Percentiles rank a stretch among this genome's conserved stretches.
phyloP scores from a whole-genome alignment of 2,329 filamentous ascomycete genomes.

The Daldinia eschscholtzii region DNA sequence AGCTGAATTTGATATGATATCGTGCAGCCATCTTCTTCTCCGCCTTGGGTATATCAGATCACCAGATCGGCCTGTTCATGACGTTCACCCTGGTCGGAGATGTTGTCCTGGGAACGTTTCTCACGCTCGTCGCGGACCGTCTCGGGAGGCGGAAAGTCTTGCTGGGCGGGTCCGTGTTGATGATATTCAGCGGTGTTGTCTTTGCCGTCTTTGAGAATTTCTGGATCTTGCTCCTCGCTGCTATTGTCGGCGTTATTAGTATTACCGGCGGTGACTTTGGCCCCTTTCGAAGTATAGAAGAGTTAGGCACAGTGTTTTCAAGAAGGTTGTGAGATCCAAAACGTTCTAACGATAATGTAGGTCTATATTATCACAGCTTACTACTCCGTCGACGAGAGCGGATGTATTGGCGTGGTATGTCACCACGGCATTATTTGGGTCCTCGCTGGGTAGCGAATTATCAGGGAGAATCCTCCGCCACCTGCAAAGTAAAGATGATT shows the following conservation, averaged over 20 bases:
- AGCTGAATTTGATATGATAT: conserved; percentile 4
- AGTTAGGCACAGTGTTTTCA: conserved; percentile 52
- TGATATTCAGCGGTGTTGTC: conserved; percentile 67
- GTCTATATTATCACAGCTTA: conserved; percentile 72
- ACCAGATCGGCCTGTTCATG: conserved; percentile 74
- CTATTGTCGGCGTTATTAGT: conserved; percentile 72
- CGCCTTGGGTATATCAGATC: conserved; percentile 66
- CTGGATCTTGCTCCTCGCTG: conserved; percentile 69
- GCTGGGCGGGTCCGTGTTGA: conserved; percentile 65
- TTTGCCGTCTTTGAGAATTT: conserved; percentile 69
- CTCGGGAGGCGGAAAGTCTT: conserved; percentile 69
- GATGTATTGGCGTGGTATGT: conserved; percentile 78
- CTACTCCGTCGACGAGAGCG: conserved; percentile 64
- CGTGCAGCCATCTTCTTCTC: conserved; percentile 66
- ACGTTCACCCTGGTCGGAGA: conserved; percentile 72
- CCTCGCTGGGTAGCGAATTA: conserved; percentile 65
- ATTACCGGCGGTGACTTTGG: conserved; percentile 75
- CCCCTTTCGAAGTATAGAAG: conserved; percentile 75
- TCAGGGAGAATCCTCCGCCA: conserved; percentile 65
- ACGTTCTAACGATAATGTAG: conserved; percentile 35
- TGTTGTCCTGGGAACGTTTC: conserved; percentile 67
- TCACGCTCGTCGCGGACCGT: conserved; percentile 70
- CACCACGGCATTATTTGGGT: conserved; percentile 67
- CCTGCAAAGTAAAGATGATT: conserved; percentile 59
- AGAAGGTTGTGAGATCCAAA: not conserved